Percentiles rank a stretch among this genome's conserved stretches.
These are phyloP conservation scores for Solanum tacnaense DNA, from an alignment of 257 asterid genomes.

Conservation along the genomic window DNA sequence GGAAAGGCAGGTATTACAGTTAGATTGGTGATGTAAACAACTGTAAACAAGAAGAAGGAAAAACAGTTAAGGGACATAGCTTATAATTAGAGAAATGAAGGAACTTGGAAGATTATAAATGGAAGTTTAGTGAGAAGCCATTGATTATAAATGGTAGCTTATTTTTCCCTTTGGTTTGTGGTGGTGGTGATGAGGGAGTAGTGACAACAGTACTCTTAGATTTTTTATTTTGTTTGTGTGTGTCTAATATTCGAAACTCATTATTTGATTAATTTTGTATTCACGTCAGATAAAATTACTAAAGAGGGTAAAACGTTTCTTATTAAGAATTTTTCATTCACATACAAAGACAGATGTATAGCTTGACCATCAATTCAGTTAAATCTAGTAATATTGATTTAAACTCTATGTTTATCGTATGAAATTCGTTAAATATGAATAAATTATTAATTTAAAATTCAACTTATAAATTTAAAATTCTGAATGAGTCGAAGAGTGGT, in stretches of 20 bases:
- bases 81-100: neutral
- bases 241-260: neutral
- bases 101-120: neutral
- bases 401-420: neutral
- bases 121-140: neutral
- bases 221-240: neutral
- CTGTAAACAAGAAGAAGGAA: neutral
- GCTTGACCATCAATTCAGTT: neutral
- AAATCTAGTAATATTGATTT: neutral
- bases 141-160: neutral
- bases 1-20: neutral
- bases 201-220: neutral
- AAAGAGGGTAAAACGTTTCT: neutral
- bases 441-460: neutral
- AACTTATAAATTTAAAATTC: neutral
- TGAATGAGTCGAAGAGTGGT: neutral
- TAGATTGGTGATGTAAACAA: neutral
- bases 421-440: neutral
- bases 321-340: neutral
- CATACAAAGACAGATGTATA: neutral
- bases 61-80: neutral
- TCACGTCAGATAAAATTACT: neutral
- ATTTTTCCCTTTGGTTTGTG: neutral
- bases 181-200: neutral
- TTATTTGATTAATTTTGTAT: neutral